phyloP scores from a whole-genome alignment of 352 stramenopile genomes.

The Phytopythium boreale region DNA sequence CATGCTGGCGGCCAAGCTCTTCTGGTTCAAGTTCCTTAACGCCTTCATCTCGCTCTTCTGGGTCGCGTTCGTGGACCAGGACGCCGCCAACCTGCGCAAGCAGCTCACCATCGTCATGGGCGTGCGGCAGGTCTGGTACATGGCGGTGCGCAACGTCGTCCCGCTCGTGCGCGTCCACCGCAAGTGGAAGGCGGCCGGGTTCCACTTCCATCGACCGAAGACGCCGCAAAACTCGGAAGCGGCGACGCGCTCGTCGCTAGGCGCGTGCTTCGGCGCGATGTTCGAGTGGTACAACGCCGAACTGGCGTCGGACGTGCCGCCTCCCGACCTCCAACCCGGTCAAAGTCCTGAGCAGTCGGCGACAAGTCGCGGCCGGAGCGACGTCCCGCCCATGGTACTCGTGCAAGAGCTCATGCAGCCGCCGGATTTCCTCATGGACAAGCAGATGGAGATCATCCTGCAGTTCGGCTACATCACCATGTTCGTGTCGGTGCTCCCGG shows the following conservation, averaged over 20 bases:
- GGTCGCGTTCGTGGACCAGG: slow-evolving; percentile 66
- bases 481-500: slow-evolving; percentile 91
- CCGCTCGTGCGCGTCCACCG: slow-evolving; percentile 49
- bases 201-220: slow-evolving; percentile 18
- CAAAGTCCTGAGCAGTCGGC: slow-evolving; percentile 3
- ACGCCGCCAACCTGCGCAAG: slow-evolving; percentile 44
- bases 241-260: not conserved
- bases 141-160: slow-evolving; percentile 43
- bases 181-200: slow-evolving; percentile 39
- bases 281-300: slow-evolving; percentile 64
- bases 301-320: slow-evolving; percentile 8
- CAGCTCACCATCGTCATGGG: slow-evolving; percentile 75
- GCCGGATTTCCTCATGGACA: slow-evolving; percentile 65
- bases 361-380: not conserved
- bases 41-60: slow-evolving; percentile 81
- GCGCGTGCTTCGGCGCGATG: slow-evolving; percentile 12
- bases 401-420: slow-evolving; percentile 74
- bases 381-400: slow-evolving; percentile 43
- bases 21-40: slow-evolving; percentile 84
- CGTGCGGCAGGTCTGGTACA: slow-evolving; percentile 68
- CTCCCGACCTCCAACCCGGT: not conserved
- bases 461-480: slow-evolving; percentile 94
- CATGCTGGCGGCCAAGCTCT: slow-evolving; percentile 74
- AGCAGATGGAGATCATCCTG: slow-evolving; percentile 80
- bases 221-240: slow-evolving; percentile 1